These are phyloP conservation scores for Capsicum pubescens DNA, from an alignment of 257 asterid species.

Conservation along the genomic window DNA sequence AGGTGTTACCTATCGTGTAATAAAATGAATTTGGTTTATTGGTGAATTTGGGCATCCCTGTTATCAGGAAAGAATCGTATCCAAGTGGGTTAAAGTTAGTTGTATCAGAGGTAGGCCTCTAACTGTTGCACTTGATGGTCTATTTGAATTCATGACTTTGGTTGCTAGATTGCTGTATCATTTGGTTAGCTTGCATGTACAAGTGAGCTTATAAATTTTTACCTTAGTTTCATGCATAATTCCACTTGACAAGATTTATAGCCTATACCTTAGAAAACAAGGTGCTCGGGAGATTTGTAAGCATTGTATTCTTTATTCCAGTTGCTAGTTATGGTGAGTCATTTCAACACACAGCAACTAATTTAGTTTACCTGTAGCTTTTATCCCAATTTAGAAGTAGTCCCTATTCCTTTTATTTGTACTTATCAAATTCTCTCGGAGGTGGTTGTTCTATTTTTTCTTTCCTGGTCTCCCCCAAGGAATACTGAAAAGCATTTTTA, in stretches of 20 bases:
- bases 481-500: neutral
- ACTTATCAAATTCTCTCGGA: neutral
- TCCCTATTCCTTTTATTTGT: neutral
- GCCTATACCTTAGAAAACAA: neutral
- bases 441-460: neutral
- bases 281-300: neutral
- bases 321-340: neutral
- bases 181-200: constrained; percentile 9
- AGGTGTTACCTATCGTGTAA: neutral
- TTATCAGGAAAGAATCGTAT: neutral
- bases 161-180: constrained; percentile 6
- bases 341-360: neutral
- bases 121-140: neutral
- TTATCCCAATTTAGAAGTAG: neutral
- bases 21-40: neutral
- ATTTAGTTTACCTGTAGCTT: neutral
- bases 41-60: constrained; percentile 18
- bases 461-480: constrained; percentile 13
- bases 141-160: neutral
- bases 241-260: neutral
- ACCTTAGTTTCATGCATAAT: neutral
- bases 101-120: constrained; percentile 20
- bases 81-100: neutral
- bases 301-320: constrained; percentile 24
- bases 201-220: neutral